These are phyloP conservation scores for Thelonectria blattea DNA, from an alignment of 2,329 filamentous ascomycete species.

Conservation along the genomic window DNA sequence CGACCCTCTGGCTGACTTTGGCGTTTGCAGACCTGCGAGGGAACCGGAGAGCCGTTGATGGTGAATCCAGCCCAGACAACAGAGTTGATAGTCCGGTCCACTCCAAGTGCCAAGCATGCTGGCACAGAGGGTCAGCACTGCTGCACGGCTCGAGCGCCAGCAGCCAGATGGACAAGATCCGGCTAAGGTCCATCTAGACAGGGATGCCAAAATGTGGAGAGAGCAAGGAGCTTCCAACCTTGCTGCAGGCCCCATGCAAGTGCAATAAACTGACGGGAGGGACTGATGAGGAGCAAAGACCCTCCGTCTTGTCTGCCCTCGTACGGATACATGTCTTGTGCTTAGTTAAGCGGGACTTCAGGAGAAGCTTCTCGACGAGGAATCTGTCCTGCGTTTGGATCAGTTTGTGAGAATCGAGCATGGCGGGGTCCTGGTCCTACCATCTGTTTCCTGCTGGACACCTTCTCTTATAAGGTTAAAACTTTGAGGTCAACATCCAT, in stretches of 20 bases:
- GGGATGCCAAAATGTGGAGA: slow-evolving; percentile 27
- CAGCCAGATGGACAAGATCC: slow-evolving; percentile 24
- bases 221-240: slow-evolving; percentile 14
- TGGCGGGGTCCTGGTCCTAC: not conserved
- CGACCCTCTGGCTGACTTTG: not conserved
- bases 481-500: not conserved
- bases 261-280: slow-evolving; percentile 5
- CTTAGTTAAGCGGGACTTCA: not conserved
- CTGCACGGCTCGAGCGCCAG: slow-evolving; percentile 23
- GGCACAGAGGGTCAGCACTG: slow-evolving; percentile 19
- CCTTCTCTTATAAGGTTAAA: not conserved
- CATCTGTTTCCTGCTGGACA: not conserved
- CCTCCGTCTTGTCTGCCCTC: not conserved
- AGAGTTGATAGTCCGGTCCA: slow-evolving; percentile 8
- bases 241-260: slow-evolving; percentile 16
- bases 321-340: not conserved
- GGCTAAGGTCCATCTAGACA: slow-evolving; percentile 24
- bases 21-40: slow-evolving; percentile 2
- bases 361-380: not conserved
- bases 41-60: slow-evolving; percentile 7
- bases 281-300: no score
- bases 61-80: slow-evolving; percentile 16
- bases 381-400: not conserved
- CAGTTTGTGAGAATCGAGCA: not conserved
- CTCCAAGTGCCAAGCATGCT: slow-evolving; percentile 26